Conservation (phyloP, 176 grass and related monocot species). For the Triticum dicoccoides region DNA sequence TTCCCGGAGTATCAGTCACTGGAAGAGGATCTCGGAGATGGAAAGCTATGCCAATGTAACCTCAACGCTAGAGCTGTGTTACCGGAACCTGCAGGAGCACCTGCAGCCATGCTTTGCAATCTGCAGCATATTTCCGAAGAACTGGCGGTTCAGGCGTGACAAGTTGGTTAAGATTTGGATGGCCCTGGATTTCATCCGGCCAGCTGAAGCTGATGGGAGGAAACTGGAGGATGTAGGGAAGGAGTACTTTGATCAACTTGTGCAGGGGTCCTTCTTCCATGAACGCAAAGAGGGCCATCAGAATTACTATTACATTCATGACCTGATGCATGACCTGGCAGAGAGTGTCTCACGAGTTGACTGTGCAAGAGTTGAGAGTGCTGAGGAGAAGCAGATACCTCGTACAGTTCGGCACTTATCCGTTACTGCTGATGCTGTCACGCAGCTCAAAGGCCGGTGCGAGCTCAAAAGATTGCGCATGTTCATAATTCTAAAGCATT, state of each 20-base stretch:
- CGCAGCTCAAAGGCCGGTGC: not conserved
- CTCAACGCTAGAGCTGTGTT: slow-evolving; percentile 27
- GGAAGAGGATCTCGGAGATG: slow-evolving; percentile 19
- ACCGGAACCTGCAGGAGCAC: slow-evolving; percentile 25
- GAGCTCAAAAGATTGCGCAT: slow-evolving; percentile 32
- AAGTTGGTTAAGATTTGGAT: slow-evolving; percentile 54
- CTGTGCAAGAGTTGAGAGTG: slow-evolving; percentile 29
- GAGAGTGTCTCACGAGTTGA: slow-evolving; percentile 27
- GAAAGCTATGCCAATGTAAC: not conserved
- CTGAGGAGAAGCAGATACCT: not conserved
- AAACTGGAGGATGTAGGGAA: slow-evolving; percentile 26
- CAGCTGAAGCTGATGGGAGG: not conserved
- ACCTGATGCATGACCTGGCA: slow-evolving; percentile 50
- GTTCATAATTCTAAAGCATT: slow-evolving; percentile 28
- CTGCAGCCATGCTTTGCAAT: slow-evolving; percentile 49
- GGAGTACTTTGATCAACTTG: slow-evolving; percentile 38
- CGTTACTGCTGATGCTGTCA: slow-evolving; percentile 21
- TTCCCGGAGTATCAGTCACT: not conserved
- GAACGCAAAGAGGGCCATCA: slow-evolving; percentile 16
- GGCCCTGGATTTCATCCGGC: slow-evolving; percentile 34
- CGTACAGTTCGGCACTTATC: slow-evolving; percentile 36
- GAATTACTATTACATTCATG: slow-evolving; percentile 43
- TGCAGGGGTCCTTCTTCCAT: slow-evolving; percentile 31
- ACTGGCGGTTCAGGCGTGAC: slow-evolving; percentile 35
- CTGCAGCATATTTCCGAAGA: slow-evolving; percentile 41